Base-by-base conservation (phyloP, 768 basidiomycete genomes). In the Leccinum aurantiacum region DNA sequence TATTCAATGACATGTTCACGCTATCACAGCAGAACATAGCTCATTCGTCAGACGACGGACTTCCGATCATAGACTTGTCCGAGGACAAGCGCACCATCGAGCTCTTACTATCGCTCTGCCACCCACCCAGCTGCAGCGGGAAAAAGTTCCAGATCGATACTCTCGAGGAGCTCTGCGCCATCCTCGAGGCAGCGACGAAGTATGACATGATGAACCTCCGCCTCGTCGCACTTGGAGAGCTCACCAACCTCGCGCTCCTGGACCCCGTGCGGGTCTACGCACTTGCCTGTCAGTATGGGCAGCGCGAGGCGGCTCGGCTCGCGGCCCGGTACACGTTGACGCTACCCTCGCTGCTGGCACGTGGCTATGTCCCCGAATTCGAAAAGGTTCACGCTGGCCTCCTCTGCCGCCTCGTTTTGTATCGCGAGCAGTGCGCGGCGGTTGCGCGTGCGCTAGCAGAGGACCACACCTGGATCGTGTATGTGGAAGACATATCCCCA, bases 1-100 rank as follows among this genome's bases (percentile, higher is more conserved):
- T 67, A 0, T 68, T 69, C 52, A 19, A 22, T 3, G 54, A 48
- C 31, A 63, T 67, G 67, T 61, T 66, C 54, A 33, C 53, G 17
- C 15, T 68, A 17, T 56, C 67, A 14, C 64, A 61, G 24, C 31
- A 48, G 19, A 13, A 19, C 5, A 7, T 58, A 3, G 38, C 17
- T 5, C n/a, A 6, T 35, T 6, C n/a, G 9, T 10, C 41, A n/a
- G 41, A 53, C 13, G 54, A 60, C n/a, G 53, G 17, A 44, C 55
- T 53, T 33, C 53, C 57, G 0, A 58, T 61, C 31, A 17, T 66
- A 10, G 57, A 66, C 29, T 4, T 69, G 29, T 8, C 49, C n/a
- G 67, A 66, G 29, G 60, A 66, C 3, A 33, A 58, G n/a, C 7
- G 5, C 38, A 58, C 61, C 1, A 54, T 69, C 25, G 19, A 6